Percentiles rank a stretch among this genome's conserved stretches.
These are phyloP conservation scores for Metrosideros polymorpha DNA, from an alignment of 441 rosid species.

Conservation along the genomic window DNA sequence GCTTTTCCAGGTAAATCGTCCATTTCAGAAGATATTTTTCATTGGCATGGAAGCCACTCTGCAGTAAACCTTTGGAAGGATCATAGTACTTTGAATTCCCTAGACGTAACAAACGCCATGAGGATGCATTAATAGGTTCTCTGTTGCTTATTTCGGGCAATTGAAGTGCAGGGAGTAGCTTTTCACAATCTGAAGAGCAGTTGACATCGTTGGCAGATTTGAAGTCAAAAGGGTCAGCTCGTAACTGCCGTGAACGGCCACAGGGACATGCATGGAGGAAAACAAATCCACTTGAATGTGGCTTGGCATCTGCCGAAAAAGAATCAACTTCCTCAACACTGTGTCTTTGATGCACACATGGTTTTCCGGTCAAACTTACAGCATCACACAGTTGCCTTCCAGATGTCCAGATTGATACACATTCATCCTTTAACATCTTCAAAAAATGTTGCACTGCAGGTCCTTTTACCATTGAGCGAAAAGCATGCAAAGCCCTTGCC, in stretches of 20 bases:
- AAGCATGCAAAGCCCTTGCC: conserved; percentile 50
- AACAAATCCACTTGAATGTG: conserved; percentile 71
- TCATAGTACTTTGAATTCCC: conserved; percentile 69
- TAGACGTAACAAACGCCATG: conserved; percentile 72
- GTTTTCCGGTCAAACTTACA: conserved; percentile 82
- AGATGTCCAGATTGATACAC: conserved; percentile 63
- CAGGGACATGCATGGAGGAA: conserved; percentile 89
- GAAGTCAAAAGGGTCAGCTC: conserved; percentile 68
- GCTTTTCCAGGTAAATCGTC: conserved; percentile 45
- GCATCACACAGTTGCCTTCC: conserved; percentile 90
- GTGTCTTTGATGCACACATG: conserved; percentile 72
- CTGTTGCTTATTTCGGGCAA: conserved; percentile 30
- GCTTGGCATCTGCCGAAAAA: conserved; percentile 18
- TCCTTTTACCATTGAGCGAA: conserved; percentile 73
- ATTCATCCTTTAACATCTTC: conserved; percentile 65
- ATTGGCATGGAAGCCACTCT: conserved; percentile 60
- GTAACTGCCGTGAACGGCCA: conserved; percentile 62
- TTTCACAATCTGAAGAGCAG: conserved; percentile 67
- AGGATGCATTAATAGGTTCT: conserved; percentile 51
- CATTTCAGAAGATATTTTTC: conserved; percentile 60
- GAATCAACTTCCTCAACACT: conserved; percentile 13
- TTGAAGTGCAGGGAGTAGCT: conserved; percentile 46
- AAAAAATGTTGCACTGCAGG: conserved; percentile 51
- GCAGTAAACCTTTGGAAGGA: conserved; percentile 65
- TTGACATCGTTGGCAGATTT: conserved; percentile 52